Conservation (phyloP, 2,329 filamentous ascomycete genomes). For the Alternaria postmessia region DNA sequence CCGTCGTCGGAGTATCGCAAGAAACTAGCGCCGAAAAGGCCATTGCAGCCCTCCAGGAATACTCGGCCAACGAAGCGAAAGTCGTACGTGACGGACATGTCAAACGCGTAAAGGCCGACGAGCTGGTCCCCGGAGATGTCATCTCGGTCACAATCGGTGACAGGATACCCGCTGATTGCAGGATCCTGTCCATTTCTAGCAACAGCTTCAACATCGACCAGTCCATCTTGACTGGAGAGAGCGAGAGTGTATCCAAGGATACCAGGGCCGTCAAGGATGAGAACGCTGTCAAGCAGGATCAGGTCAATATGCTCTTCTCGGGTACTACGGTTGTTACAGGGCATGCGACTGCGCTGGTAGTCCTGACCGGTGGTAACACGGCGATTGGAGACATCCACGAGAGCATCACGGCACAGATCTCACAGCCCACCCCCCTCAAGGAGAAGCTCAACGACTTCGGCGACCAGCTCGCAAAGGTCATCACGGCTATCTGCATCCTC, state of each 20-base stretch:
- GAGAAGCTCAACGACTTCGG: constrained; percentile 99
- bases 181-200: constrained; percentile 88
- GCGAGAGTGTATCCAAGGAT: constrained; percentile 94
- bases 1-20: constrained; percentile 96
- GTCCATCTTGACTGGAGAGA: constrained; percentile 95
- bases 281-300: constrained; percentile 94
- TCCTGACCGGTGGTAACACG: constrained; percentile 85
- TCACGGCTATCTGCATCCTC: constrained; percentile 93
- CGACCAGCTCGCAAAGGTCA: constrained; percentile 94
- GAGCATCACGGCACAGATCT: constrained; percentile 97
- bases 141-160: constrained; percentile 89
- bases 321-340: constrained; percentile 97
- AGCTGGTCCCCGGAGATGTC: constrained; percentile 93
- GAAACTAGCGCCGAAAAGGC: constrained; percentile 99
- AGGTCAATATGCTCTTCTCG: constrained; percentile 97
- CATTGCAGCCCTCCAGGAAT: constrained; percentile 97
- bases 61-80: constrained; percentile 97
- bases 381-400: constrained; percentile 99
- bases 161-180: constrained; percentile 93
- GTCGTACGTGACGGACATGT: constrained; percentile 85
- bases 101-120: constrained; percentile 90
- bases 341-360: constrained; percentile 89
- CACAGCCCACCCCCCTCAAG: constrained; percentile 94
- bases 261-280: constrained; percentile 72
- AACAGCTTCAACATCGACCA: constrained; percentile 98